These are phyloP conservation scores for Incumbomyces lentus DNA, from an alignment of 2,329 filamentous ascomycete species.

Conservation along the genomic window DNA sequence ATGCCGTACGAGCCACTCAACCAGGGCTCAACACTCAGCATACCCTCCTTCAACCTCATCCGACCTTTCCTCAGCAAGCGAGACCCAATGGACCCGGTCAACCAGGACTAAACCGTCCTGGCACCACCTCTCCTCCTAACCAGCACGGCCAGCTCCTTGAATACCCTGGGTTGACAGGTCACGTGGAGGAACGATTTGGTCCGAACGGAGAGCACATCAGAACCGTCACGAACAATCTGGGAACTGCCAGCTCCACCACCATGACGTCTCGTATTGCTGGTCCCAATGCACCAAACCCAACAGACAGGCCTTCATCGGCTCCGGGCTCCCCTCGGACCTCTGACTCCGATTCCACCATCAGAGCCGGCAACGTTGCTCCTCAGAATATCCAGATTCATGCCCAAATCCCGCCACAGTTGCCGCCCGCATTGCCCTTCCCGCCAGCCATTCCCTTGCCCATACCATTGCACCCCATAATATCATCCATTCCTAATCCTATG, in stretches of 20 bases:
- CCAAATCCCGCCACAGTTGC: background rate
- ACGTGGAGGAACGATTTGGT: slow-evolving; percentile 8
- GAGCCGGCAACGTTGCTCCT: background rate
- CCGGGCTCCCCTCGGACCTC: slow-evolving; percentile 8
- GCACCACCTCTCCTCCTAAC: background rate
- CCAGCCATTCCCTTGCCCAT: slow-evolving; percentile 1
- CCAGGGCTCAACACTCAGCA: slow-evolving; percentile 11
- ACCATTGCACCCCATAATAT: slow-evolving; percentile 4
- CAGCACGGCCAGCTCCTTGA: background rate
- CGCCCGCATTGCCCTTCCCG: background rate
- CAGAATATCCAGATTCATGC: slow-evolving; percentile 3
- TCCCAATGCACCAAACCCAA: slow-evolving; percentile 8
- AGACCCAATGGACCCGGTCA: background rate
- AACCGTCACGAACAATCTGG: slow-evolving; percentile 7
- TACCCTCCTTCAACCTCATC: slow-evolving; percentile 1
- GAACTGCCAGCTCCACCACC: background rate
- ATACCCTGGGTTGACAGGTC: background rate
- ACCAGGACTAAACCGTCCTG: background rate
- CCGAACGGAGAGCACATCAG: slow-evolving; percentile 13
- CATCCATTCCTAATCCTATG: background rate
- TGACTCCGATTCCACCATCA: background rate
- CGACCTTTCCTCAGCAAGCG: background rate
- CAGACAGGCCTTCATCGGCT: slow-evolving; percentile 9
- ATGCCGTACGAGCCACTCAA: slow-evolving; percentile 15
- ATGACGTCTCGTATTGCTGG: background rate